Base-by-base conservation (phyloP, 2,329 filamentous ascomycete genomes). In the Botryotinia globosa region DNA sequence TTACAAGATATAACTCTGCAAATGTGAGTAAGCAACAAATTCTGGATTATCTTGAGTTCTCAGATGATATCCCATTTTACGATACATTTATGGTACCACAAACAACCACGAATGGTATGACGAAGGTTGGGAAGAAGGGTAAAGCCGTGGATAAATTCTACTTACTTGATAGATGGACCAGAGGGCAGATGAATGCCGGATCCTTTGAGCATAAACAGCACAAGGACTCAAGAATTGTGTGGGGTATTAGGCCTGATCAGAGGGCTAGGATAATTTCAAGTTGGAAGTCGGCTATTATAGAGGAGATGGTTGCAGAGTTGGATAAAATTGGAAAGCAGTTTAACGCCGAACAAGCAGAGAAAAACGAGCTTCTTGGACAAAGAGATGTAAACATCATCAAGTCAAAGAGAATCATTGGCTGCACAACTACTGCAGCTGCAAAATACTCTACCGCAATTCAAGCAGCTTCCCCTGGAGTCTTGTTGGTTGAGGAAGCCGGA, bases 381-480 rank as follows among this genome's bases (percentile, higher is more conserved):
- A 81, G 76, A 4, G 83, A 85, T 32, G 80, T 82, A 0, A 72
- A 78, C 0, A 82, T 85, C 0, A 83, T 93, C 3, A 80, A 81
- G n/a, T 78, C 77, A 0, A 91, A 88, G 76, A 83, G 86, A 1
- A 84, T 94, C 20, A 89, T 94, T 61, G 90, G 85, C 0, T 92
- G 90, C 75, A 94, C 92, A 0, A 94, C 91, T 0, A 94, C 89
- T 0, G 90, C 84, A 0, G 91, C 91, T 0, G 90, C 92, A 0
- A 93, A 85, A 80, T 86, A 91, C 68, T 81, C 84, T 0, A 80
- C 85, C 0, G 82, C 87, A 1, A 84, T 94, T 14, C 84, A 84
- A 7, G 82, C 84, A 0, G 87, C 86, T 0, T 80, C 81, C 0
- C 89, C 90, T 0, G 88, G 89, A 1, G 83, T 92, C 4, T 80